Percentiles rank a stretch among this genome's conserved stretches.
phyloP scores from a whole-genome alignment of 305 asterid species.

The Vinca major region DNA sequence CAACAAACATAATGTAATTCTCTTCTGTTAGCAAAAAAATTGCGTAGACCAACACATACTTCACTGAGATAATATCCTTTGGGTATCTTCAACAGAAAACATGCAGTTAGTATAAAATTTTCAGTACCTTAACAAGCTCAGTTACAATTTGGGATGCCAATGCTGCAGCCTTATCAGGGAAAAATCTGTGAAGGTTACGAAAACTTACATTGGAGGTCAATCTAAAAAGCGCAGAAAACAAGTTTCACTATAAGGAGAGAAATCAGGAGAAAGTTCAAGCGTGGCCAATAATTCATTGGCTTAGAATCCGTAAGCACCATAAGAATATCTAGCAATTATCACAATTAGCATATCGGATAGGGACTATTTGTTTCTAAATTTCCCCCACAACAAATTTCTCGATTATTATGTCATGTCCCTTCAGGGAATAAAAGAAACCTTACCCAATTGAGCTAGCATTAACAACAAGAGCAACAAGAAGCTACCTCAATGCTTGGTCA shows the following conservation, averaged over 20 bases:
- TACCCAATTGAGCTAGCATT: too few relatives aligned
- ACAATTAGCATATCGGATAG: neutral
- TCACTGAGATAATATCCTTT: neutral
- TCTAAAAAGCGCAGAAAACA: neutral
- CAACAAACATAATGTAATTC: neutral
- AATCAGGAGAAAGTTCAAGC: neutral
- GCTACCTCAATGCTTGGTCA: too few relatives aligned
- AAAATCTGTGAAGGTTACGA: slow-evolving; percentile 46
- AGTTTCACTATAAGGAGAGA: neutral
- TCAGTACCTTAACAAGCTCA: slow-evolving; percentile 62
- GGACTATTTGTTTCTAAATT: neutral
- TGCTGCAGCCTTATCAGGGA: slow-evolving; percentile 73
- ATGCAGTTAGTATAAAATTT: slow-evolving; percentile 10
- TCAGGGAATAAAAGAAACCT: neutral
- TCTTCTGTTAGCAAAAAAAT: too few relatives aligned
- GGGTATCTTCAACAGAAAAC: neutral
- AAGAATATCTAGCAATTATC: neutral
- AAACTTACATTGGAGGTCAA: neutral
- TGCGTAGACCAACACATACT: too few relatives aligned
- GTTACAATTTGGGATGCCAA: slow-evolving; percentile 59
- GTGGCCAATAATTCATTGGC: too few relatives aligned
- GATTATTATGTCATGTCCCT: neutral
- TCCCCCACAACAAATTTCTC: neutral
- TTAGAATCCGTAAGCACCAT: too few relatives aligned
- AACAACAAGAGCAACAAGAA: too few relatives aligned